phyloP scores from a whole-genome alignment of 805 yeast genomes.

The Candida glaebosa region DNA sequence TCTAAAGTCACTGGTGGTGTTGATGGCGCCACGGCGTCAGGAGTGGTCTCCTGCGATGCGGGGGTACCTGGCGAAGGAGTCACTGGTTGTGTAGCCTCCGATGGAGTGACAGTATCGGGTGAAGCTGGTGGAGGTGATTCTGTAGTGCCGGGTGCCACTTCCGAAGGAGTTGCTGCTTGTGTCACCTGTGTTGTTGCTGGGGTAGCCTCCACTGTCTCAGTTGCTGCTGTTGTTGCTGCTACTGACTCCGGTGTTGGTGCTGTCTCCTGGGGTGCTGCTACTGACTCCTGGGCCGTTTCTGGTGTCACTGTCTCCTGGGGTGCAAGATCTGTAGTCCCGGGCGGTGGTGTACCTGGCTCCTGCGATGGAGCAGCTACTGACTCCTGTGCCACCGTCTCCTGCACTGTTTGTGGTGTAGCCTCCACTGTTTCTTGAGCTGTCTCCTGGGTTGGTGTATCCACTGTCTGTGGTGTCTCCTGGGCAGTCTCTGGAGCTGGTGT shows the following conservation, averaged over 20 bases:
- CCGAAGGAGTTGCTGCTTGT: not conserved
- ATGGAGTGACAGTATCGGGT: not conserved
- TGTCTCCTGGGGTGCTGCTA: too few species aligned
- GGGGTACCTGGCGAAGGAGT: slow-evolving; percentile 1
- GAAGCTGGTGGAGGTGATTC: not conserved
- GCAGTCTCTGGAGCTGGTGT: too few species aligned
- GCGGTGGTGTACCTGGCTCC: too few species aligned
- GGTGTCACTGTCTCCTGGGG: too few species aligned
- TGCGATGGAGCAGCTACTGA: not conserved
- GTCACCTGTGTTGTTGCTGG: not conserved
- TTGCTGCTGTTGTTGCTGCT: not conserved
- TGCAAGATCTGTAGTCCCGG: not conserved
- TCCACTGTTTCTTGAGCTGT: not conserved
- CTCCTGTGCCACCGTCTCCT: too few species aligned
- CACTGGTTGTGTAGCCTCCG: not conserved
- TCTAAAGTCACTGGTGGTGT: not conserved
- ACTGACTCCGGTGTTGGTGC: too few species aligned
- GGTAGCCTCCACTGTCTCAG: not conserved
- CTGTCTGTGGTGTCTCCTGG: too few species aligned
- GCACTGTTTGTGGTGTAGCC: not conserved
- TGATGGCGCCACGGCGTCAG: not conserved
- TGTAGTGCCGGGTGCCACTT: not conserved
- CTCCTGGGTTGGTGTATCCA: too few species aligned
- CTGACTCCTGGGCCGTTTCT: too few species aligned
- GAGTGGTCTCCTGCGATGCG: not conserved